Percentiles rank a stretch among this genome's conserved stretches.
Evolutionary conservation across 108 stramenopile species (phyloP).

Genomic region (Craspedostauros australis): DNA sequence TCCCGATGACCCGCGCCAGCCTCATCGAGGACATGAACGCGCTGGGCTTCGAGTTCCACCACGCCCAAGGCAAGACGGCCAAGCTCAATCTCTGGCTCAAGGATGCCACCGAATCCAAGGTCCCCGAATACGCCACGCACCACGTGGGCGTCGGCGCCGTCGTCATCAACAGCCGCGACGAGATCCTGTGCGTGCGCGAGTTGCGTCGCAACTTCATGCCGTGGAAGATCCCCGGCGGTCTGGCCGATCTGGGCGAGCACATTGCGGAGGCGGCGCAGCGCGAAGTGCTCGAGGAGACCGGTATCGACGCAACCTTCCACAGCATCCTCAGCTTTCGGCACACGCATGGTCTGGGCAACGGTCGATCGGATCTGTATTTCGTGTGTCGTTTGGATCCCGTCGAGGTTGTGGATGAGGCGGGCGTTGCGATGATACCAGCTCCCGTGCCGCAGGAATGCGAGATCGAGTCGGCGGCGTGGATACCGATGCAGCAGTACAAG

Average conservation of each 20-base stretch:
- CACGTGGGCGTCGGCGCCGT: conserved; percentile 67
- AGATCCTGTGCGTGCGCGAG: conserved; percentile 75
- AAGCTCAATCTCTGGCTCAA: conserved; percentile 54
- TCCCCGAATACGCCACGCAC: conserved; percentile 74
- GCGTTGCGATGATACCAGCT: conserved; percentile 31
- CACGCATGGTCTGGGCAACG: conserved; percentile 64
- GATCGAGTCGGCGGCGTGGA: conserved; percentile 60
- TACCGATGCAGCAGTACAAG: conserved; percentile 53
- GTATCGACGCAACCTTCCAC: conserved; percentile 52
- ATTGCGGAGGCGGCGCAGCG: conserved; percentile 65
- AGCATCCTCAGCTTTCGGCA: conserved; percentile 79
- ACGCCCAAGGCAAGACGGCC: conserved; percentile 46
- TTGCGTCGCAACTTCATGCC: conserved; percentile 56
- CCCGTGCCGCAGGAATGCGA: conserved; percentile 65
- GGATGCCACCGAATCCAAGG: conserved; percentile 33
- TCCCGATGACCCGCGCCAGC: conserved; percentile 52
- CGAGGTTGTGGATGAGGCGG: conserved; percentile 34
- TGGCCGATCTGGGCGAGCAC: conserved; percentile 76
- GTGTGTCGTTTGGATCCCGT: conserved; percentile 68
- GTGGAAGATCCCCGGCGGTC: conserved; percentile 89
- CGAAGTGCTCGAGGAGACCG: conserved; percentile 90
- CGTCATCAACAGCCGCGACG: conserved; percentile 50
- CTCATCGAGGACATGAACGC: conserved; percentile 40
- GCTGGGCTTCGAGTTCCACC: conserved; percentile 52
- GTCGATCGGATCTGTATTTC: conserved; percentile 72